Base-by-base conservation (phyloP, 345 rosid genomes). In the Pugionium dolabratum region DNA sequence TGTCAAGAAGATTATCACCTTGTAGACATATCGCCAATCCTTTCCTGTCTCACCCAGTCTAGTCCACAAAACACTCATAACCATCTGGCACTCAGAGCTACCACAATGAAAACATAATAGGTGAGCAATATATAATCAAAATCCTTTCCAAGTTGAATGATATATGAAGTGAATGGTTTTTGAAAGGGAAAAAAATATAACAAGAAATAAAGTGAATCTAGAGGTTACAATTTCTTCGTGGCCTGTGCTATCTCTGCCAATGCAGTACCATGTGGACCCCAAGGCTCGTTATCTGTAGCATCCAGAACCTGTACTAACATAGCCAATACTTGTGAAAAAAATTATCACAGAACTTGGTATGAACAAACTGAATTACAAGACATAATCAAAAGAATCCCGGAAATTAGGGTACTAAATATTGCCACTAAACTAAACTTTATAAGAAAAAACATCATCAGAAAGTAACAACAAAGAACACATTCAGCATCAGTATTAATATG, bases 201-300 rank as follows among this genome's bases (percentile, higher is more conserved):
- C 27, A 29, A 37, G 44, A 31, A 32, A 70, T 10, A 41, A 60
- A 11, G 48, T 7, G 67, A 64, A 56, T 34, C 31, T 25, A 62
- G 31, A 59, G 39, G 75, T 82, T 77, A 95, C 99, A 84, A 91
- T 83, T 94, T 94, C 62, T 81, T 87, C 3, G 97, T 91, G 61
- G 96, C 90, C 64, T 83, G 86, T 18, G 99, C 95, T 60, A 95
- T 87, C 78, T 95, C 99, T 4, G 95, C 91, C 83, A 91, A 72
- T 64, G 84, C 95, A 75, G 97, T 77, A 28, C 97, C 97, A 71
- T 91, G 99, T 29, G 97, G 99, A 75, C 97, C 99, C 99, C 99
- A 95, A 64, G 97, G 99, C 60, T 88, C 99, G 71, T 89, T 79
- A 78, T 95, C 96, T 18, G 96, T 95, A 7, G 99, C 96, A 85